Evolutionary conservation across 2,329 filamentous ascomycete genomes (phyloP), one percentile per base, ranked within the genome.

Genomic region (Rhinocladiella mackenziei): DNA sequence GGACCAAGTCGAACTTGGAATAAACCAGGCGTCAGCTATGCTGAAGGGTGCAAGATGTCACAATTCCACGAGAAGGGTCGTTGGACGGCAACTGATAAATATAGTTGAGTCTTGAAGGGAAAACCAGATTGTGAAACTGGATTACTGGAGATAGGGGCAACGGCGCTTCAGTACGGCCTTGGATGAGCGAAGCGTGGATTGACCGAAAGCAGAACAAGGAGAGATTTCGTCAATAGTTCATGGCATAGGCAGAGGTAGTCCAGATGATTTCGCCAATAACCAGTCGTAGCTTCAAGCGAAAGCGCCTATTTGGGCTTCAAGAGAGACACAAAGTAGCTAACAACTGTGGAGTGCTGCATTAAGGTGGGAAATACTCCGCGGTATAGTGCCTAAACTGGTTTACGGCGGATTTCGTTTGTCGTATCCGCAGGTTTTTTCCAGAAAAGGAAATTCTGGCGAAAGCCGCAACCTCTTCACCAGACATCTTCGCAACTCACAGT

Each of bases 271-370:
- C 39, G 41, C 50, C 50, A 53, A 53, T 53, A 39, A 29, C 29
- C 28, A 45, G 20, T 33, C 37, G 19, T 32, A 34, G 29, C 30
- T 34, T 41, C 46, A 50, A 48, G 46, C 43, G 50, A 48, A 42
- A 35, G 50, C 46, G 50, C 38, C 50, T 53, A 53, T 47, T 45
- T 36, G 33, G 28, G 25, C n/a, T n/a, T n/a, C n/a, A n/a, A n/a
- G n/a, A n/a, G n/a, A n/a, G n/a, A n/a, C n/a, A n/a, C n/a, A n/a
- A n/a, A n/a, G n/a, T n/a, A n/a, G n/a, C n/a, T n/a, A n/a, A n/a
- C n/a, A n/a, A n/a, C n/a, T n/a, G n/a, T n/a, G n/a, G n/a, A n/a
- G n/a, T n/a, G n/a, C n/a, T n/a, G n/a, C n/a, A n/a, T n/a, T n/a
- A n/a, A n/a, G n/a, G n/a, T n/a, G n/a, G n/a, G n/a, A n/a, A n/a